Base-by-base conservation (phyloP, 495 filamentous ascomycete species). In the Xylaria sp. region DNA sequence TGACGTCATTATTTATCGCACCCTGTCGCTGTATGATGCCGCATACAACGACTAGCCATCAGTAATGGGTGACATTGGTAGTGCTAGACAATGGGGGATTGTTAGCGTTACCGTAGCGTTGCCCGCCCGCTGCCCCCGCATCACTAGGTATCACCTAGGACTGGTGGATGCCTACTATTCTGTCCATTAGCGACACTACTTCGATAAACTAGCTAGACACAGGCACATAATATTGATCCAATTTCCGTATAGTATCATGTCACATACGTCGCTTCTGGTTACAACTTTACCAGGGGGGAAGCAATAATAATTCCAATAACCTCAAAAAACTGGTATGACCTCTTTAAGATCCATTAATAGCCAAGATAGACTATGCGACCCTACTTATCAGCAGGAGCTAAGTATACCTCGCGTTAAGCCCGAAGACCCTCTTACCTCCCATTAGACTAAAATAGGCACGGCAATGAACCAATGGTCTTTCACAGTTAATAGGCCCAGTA, bases 1-100 rank as follows among this genome's bases (percentile, higher is more conserved):
- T 68, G 66, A 68, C 53, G 66, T 68, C 66, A 68, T 68, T 35
- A 26, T 53, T 26, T 12, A 67, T 33, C 21, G 61, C 43, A 31
- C 50, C 50, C 50, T 3, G 12, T 21, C 50, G 24, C 3, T 14
- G 21, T 12, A 53, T 26, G 46, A 50, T 50, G 46, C 46, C 5
- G 41, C 12, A 44, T 44, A 15, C 41, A 17, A 17, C 14, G 41
- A 44, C n/a, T 43, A 43, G 40, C 40, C 40, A 1, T 11, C 11
- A 43, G 14, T 46, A 17, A 17, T 14, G n/a, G 48, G 48, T 24
- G 48, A 2, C 11, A 29, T 29, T 29, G 21, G 12, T n/a, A 58
- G 21, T 29, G 17, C 55, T 35, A 58, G 55, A 58, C 29, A 33
- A 2, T 35, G 29, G 55, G 26, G 55, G 29, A n/a, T 14, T 53